These are phyloP conservation scores for Platanus orientalis DNA, from an alignment of 164 flowering plant genomes.

Conservation along the genomic window DNA sequence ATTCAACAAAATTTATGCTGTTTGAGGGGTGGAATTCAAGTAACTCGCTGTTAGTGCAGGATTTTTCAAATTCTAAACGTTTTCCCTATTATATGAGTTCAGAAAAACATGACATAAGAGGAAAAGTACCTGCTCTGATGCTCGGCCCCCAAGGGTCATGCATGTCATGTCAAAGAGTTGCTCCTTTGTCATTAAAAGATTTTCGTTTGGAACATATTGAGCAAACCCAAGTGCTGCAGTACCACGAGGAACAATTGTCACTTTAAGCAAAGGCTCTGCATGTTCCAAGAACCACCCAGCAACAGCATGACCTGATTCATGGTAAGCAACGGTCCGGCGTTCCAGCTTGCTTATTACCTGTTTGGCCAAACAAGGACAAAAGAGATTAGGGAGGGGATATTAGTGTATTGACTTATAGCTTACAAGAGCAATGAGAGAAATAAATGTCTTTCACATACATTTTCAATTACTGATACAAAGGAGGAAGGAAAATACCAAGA, in stretches of 20 bases:
- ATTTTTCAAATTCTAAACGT: background rate
- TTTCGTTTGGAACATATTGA: slow-evolving; percentile 93
- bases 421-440: too few relatives aligned
- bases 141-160: slow-evolving; percentile 98
- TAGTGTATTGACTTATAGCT: too few relatives aligned
- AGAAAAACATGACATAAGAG: background rate
- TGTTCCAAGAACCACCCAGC: slow-evolving; percentile 90
- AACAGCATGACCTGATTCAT: slow-evolving; percentile 97
- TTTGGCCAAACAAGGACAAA: background rate
- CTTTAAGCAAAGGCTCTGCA: slow-evolving; percentile 85
- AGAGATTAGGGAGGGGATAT: too few relatives aligned
- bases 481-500: too few relatives aligned
- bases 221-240: slow-evolving; percentile 96
- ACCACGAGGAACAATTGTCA: slow-evolving; percentile 96
- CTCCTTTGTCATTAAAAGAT: slow-evolving; percentile 91
- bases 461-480: too few relatives aligned
- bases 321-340: slow-evolving; percentile 86
- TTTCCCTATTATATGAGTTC: background rate
- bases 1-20: too few relatives aligned
- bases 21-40: too few relatives aligned
- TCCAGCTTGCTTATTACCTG: slow-evolving; percentile 93
- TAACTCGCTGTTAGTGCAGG: too few relatives aligned
- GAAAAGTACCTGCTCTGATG: slow-evolving; percentile 81
- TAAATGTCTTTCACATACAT: too few relatives aligned
- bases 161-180: slow-evolving; percentile 96